Evolutionary conservation across 139 green algal species (phyloP).

Genomic region (Coccomyxa sp.): DNA sequence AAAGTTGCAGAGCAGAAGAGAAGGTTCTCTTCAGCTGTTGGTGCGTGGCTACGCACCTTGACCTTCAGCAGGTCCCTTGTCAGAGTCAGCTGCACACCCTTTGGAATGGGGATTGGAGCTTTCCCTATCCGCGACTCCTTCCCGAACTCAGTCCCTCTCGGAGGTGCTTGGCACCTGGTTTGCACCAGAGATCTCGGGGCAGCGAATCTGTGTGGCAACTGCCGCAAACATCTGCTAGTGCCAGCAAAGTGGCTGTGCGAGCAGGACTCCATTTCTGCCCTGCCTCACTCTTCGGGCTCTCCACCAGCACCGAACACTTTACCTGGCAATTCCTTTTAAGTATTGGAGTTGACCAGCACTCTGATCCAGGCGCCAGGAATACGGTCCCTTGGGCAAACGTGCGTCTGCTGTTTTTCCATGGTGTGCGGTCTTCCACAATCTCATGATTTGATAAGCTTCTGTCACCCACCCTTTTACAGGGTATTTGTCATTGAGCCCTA

Average conservation of each 20-base stretch:
- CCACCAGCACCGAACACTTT: neutral
- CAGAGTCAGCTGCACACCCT: slow-evolving; percentile 73
- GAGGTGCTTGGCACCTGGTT: neutral
- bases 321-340: neutral
- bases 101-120: slow-evolving; percentile 71
- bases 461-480: too few species aligned
- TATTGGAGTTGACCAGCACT: neutral
- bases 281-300: neutral
- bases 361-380: neutral
- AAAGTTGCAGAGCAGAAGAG: too few species aligned
- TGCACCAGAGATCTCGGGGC: neutral
- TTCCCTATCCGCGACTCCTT: slow-evolving; percentile 91
- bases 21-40: too few species aligned
- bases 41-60: slow-evolving; percentile 62
- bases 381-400: neutral
- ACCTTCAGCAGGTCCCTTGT: slow-evolving; percentile 60
- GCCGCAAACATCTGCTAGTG: neutral
- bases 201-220: neutral
- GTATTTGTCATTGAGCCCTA: too few species aligned
- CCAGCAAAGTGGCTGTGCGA: slow-evolving; percentile 1
- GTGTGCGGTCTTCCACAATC: neutral
- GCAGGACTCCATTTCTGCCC: neutral
- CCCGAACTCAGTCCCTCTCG: neutral
- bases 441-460: too few species aligned
- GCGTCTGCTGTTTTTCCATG: neutral